phyloP scores from a whole-genome alignment of 768 basidiomycete genomes.

The Wakefieldia striispora region DNA sequence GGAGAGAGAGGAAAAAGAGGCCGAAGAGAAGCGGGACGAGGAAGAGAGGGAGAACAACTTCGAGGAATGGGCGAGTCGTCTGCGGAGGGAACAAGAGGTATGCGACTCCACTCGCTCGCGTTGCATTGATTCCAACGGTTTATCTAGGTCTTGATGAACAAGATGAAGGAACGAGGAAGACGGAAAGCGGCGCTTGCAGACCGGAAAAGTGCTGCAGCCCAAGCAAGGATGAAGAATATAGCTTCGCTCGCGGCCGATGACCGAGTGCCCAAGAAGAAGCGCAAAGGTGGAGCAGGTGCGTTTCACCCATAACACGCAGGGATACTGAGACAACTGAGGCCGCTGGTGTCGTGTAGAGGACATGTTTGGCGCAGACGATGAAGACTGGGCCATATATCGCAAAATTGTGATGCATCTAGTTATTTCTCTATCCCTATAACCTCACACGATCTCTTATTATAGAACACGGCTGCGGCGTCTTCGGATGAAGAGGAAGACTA shows the following conservation, averaged over 20 bases:
- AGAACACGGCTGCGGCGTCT: constrained; percentile 70
- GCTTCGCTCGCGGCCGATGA: constrained; percentile 90
- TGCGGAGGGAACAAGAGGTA: constrained; percentile 83
- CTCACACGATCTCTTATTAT: background rate
- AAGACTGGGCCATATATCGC: constrained; percentile 96
- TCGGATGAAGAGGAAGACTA: constrained; percentile 92
- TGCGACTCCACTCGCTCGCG: constrained; percentile 7
- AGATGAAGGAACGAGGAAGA: constrained; percentile 82
- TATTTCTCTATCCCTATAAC: background rate
- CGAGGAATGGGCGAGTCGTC: constrained; percentile 66
- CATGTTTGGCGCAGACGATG: constrained; percentile 90
- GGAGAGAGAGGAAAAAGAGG: constrained; percentile 66
- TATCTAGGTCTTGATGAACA: constrained; percentile 73
- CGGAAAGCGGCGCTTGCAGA: constrained; percentile 81
- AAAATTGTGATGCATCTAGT: constrained; percentile 68
- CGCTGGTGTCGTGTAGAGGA: constrained; percentile 60
- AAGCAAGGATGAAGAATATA: constrained; percentile 95
- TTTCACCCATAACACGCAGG: background rate
- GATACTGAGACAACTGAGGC: constrained; percentile 1
- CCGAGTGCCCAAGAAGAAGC: constrained; percentile 76
- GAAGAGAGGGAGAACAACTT: constrained; percentile 74
- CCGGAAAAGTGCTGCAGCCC: constrained; percentile 91
- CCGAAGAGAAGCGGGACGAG: constrained; percentile 61
- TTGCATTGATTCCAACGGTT: background rate
- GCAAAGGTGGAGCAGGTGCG: constrained; percentile 77